Evolutionary conservation across 2,329 filamentous ascomycete species (phyloP).

Genomic region (Neofusicoccum sp.): DNA sequence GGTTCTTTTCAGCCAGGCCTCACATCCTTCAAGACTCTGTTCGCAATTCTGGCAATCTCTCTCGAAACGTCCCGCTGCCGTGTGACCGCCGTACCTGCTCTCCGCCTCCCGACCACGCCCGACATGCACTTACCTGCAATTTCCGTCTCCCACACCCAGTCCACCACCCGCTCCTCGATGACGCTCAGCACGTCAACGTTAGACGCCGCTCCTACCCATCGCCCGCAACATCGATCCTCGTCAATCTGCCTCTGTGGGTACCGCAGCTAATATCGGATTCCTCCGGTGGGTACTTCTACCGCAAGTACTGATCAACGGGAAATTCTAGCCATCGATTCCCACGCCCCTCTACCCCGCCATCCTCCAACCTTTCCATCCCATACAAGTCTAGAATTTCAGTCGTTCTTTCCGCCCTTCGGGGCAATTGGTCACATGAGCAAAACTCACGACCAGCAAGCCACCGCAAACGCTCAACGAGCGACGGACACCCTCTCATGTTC

Average conservation of each 20-base stretch:
- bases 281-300: neutral
- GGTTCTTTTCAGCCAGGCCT: constrained; percentile 1
- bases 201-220: neutral
- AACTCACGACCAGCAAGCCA: constrained; percentile 56
- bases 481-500: too few relatives aligned
- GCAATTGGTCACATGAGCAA: neutral
- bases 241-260: neutral
- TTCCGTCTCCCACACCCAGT: neutral
- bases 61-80: neutral
- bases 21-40: neutral
- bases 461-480: constrained; percentile 30
- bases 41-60: neutral
- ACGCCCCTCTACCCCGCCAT: neutral
- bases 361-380: neutral
- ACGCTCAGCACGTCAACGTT: neutral
- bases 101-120: neutral
- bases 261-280: neutral
- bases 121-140: constrained; percentile 5
- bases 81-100: neutral
- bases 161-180: neutral
- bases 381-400: too few relatives aligned
- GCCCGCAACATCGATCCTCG: neutral
- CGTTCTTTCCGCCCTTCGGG: too few relatives aligned
- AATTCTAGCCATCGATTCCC: neutral
- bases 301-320: neutral